Evolutionary conservation across 176 grass and related monocot species (phyloP), one percentile per base, ranked within the genome.

Genomic region (Elymus sibiricus): DNA sequence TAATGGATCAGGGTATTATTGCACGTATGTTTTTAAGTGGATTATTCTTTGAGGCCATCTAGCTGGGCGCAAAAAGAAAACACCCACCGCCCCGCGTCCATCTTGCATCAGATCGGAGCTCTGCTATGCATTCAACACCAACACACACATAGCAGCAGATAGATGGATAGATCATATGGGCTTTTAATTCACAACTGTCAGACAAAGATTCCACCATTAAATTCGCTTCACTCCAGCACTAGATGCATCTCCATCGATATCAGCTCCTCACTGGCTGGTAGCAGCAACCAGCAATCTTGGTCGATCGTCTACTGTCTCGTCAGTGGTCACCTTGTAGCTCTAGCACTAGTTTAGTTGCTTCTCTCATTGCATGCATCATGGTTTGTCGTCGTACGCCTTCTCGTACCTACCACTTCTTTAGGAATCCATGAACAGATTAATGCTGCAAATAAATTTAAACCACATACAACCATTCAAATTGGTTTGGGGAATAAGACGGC

Each of bases 171-270:
- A 40, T 14, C 35, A 37, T 71, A 71, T 71, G 68, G 68, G 68
- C 37, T 71, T 37, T 71, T 71, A 71, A 39, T 24, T 71, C 37
- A 71, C 68, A 40, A 71, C 12, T 12, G 38, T 72, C 38, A 43
- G 69, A 72, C 38, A 72, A 72, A 72, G 69, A 72, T 72, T 72
- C 69, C 69, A 42, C 38, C 38, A 72, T 72, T 72, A 42, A 72
- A 67, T 67, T 67, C 64, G 31, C 64, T 67, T 35, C 31, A 65
- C 21, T 72, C 22, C 38, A 25, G 22, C 68, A 7, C 37, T 34
- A 42, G 37, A 37, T 42, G 37, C 68, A 42, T 37, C 68, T 70
- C 58, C 22, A 61, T 61, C 47, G 47, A 17, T 17, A 51, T 51
- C 58, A 11, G n/a, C 22, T 61, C 9, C 22, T 71, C 68, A 71